A percentile compares a stretch with the other conserved stretches of the same genome.
Evolutionary conservation across 2,329 filamentous ascomycete species (phyloP).

Genomic region (Alternaria sp.): DNA sequence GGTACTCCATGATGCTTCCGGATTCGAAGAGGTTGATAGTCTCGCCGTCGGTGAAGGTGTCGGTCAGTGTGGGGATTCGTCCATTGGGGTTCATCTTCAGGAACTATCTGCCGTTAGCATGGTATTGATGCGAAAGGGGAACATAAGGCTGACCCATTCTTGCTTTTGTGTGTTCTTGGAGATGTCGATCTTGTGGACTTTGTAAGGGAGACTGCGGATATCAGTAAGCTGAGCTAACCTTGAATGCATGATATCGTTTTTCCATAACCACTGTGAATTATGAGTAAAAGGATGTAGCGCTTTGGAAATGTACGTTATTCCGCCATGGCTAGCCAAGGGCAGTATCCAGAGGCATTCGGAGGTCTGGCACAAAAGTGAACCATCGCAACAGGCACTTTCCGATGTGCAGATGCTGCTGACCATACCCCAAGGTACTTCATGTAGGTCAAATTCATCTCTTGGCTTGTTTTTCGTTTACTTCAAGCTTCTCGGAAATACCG

Average conservation of each 20-base stretch:
- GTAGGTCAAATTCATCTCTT: too few relatives aligned
- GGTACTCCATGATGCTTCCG: slow-evolving; percentile 83
- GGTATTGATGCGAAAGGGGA: background rate
- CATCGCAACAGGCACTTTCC: background rate
- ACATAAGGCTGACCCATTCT: slow-evolving; percentile 57
- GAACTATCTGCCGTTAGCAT: slow-evolving; percentile 59
- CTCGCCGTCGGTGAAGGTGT: slow-evolving; percentile 74
- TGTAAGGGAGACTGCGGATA: slow-evolving; percentile 68
- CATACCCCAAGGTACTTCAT: background rate
- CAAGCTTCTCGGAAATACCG: background rate
- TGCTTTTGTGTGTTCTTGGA: slow-evolving; percentile 80
- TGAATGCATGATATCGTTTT: background rate
- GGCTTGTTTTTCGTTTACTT: too few relatives aligned
- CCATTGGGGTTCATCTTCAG: slow-evolving; percentile 92
- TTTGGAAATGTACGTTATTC: too few relatives aligned
- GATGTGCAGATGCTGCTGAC: background rate
- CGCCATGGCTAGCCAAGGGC: background rate
- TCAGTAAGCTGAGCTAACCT: background rate
- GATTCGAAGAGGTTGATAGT: slow-evolving; percentile 81
- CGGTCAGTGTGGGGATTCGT: slow-evolving; percentile 85
- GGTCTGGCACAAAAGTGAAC: background rate
- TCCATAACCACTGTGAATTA: background rate
- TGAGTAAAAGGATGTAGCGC: background rate
- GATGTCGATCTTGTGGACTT: slow-evolving; percentile 74
- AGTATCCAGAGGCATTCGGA: background rate